These are phyloP conservation scores for Skeletonema potamos DNA, from an alignment of 108 stramenopile species.

Conservation along the genomic window DNA sequence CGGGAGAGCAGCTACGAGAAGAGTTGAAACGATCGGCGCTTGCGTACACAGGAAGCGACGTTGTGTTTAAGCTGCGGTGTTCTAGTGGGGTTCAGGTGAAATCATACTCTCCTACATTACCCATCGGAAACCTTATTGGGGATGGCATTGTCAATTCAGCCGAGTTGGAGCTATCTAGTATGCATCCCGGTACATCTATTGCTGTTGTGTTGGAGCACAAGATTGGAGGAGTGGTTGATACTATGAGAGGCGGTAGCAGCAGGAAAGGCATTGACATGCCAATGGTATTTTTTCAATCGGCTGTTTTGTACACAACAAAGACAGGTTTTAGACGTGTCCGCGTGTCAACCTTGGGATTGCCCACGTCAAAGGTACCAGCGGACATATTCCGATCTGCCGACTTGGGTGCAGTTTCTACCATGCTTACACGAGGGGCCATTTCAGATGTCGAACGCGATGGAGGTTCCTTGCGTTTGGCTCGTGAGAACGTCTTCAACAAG, in stretches of 20 bases:
- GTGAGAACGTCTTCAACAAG: conserved; percentile 47
- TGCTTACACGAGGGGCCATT: conserved; percentile 55
- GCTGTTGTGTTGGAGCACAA: conserved; percentile 73
- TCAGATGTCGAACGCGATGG: conserved; percentile 34
- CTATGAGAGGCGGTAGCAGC: conserved; percentile 18
- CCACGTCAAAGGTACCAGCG: conserved; percentile 31
- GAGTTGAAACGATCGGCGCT: conserved; percentile 51
- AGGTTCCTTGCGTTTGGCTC: conserved; percentile 40
- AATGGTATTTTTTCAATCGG: conserved; percentile 77
- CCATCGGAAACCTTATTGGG: conserved; percentile 28
- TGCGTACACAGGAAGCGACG: conserved; percentile 57
- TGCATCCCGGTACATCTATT: conserved; percentile 68
- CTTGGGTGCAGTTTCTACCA: conserved; percentile 56
- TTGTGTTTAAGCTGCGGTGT: conserved; percentile 80
- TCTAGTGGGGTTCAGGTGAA: conserved; percentile 72
- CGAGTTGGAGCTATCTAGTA: conserved; percentile 67
- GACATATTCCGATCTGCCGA: conserved; percentile 64
- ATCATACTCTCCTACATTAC: conserved; percentile 37
- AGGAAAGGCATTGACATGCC: conserved; percentile 24
- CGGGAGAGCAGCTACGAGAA: conserved; percentile 44
- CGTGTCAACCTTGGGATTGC: conserved; percentile 80
- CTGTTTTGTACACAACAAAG: conserved; percentile 73
- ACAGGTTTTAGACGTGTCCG: conserved; percentile 73
- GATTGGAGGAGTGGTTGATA: conserved; percentile 60
- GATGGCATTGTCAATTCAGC: conserved; percentile 45